Conservation (phyloP, 2,329 filamentous ascomycete genomes). For the Cercospora citrullina region DNA sequence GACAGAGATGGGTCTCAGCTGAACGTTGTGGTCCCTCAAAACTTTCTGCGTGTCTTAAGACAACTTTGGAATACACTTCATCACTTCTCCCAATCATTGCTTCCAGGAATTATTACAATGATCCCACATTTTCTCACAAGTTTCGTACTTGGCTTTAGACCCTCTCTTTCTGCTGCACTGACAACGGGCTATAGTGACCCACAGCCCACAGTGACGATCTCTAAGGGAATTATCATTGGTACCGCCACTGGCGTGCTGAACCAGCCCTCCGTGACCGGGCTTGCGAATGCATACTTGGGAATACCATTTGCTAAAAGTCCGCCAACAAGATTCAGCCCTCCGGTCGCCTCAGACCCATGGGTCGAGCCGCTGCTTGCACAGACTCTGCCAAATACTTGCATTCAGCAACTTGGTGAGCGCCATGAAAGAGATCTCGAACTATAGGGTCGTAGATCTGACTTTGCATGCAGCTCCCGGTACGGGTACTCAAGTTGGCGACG, state of each 20-base stretch:
- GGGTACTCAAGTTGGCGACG: slow-evolving; percentile 11
- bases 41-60: background rate
- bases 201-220: slow-evolving; percentile 34
- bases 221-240: slow-evolving; percentile 33
- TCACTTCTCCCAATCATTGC: background rate
- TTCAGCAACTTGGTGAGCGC: background rate
- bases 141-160: background rate
- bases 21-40: background rate
- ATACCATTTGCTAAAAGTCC: slow-evolving; percentile 40
- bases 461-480: background rate
- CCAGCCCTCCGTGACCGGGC: slow-evolving; percentile 32
- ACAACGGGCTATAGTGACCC: background rate
- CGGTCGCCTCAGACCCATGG: slow-evolving; percentile 16
- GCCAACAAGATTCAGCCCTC: slow-evolving; percentile 37
- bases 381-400: background rate
- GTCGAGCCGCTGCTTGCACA: background rate
- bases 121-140: background rate
- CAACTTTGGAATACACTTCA: background rate
- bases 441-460: background rate
- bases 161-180: background rate
- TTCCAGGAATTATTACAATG: background rate
- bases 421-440: background rate
- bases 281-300: slow-evolving; percentile 40
- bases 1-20: background rate
- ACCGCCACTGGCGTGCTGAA: slow-evolving; percentile 33